A percentile compares a stretch with the other conserved stretches of the same genome.
Evolutionary conservation across 208 protist species (phyloP).

Genomic region (Porcisia deanei): DNA sequence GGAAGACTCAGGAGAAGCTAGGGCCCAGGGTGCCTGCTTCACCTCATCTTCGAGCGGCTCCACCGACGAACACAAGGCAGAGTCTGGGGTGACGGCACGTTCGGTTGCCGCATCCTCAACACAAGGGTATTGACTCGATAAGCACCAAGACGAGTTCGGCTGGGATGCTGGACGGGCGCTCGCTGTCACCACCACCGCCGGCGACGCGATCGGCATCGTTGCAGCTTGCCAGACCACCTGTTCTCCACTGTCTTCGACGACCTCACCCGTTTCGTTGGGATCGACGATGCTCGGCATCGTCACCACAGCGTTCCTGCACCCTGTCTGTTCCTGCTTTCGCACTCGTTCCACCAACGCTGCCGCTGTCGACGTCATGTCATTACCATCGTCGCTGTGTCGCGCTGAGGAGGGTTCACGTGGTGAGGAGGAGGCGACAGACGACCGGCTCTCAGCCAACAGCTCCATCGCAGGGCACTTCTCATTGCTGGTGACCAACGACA

Average conservation of each 20-base stretch:
- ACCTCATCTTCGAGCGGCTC: background rate
- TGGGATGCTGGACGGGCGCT: background rate
- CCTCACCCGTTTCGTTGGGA: background rate
- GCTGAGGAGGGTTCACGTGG: background rate
- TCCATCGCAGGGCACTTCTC: background rate
- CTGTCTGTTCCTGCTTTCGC: background rate
- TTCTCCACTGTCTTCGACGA: background rate
- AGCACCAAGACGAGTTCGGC: background rate
- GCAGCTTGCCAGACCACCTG: background rate
- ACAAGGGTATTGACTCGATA: background rate
- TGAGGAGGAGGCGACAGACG: background rate
- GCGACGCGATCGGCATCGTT: background rate
- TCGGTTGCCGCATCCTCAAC: background rate
- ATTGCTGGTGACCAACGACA: background rate
- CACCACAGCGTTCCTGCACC: background rate
- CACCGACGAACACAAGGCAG: background rate
- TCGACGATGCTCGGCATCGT: background rate
- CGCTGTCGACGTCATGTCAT: background rate
- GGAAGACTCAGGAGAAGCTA: background rate
- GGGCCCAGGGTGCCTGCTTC: background rate
- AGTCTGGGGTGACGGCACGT: background rate
- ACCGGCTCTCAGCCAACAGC: background rate
- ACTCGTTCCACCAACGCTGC: background rate
- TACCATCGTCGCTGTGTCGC: background rate
- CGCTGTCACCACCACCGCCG: background rate